Percentiles rank a stretch among this genome's conserved stretches.
phyloP scores from a whole-genome alignment of 2,329 filamentous ascomycete genomes.

The Pyrenochaeta sp. region DNA sequence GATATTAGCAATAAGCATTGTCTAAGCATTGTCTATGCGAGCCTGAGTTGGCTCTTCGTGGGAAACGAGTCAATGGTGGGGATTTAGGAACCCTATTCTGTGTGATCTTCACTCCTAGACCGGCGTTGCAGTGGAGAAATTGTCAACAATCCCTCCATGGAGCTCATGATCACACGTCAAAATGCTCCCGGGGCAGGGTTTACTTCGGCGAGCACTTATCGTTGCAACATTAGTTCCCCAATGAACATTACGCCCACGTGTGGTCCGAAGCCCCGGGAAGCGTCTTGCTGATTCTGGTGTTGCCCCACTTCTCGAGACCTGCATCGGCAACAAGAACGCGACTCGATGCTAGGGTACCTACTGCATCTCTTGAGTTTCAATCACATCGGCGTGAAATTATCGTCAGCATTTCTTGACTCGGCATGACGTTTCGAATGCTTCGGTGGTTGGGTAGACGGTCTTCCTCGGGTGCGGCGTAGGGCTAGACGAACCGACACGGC shows the following conservation, averaged over 20 bases:
- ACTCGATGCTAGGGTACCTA: not conserved
- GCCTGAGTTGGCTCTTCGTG: too few relatives aligned
- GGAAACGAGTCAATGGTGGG: not conserved
- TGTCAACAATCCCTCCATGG: not conserved
- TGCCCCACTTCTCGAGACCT: not conserved
- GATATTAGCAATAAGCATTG: too few relatives aligned
- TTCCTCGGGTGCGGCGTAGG: not conserved
- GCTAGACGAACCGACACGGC: not conserved
- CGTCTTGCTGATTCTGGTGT: not conserved
- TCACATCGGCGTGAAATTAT: conserved; percentile 1
- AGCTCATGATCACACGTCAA: not conserved
- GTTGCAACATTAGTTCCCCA: not conserved
- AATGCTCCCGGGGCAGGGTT: not conserved
- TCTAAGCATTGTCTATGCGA: too few relatives aligned
- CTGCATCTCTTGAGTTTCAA: not conserved
- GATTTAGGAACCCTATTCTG: not conserved
- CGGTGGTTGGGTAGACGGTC: not conserved
- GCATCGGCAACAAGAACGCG: not conserved
- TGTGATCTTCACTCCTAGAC: not conserved
- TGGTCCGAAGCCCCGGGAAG: not conserved
- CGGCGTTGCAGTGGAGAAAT: not conserved
- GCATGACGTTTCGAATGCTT: not conserved
- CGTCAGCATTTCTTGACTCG: conserved; percentile 6
- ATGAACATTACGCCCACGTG: not conserved
- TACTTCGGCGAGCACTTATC: not conserved